Evolutionary conservation across 306 rosid genomes (phyloP).

Genomic region (Datisca glomerata): DNA sequence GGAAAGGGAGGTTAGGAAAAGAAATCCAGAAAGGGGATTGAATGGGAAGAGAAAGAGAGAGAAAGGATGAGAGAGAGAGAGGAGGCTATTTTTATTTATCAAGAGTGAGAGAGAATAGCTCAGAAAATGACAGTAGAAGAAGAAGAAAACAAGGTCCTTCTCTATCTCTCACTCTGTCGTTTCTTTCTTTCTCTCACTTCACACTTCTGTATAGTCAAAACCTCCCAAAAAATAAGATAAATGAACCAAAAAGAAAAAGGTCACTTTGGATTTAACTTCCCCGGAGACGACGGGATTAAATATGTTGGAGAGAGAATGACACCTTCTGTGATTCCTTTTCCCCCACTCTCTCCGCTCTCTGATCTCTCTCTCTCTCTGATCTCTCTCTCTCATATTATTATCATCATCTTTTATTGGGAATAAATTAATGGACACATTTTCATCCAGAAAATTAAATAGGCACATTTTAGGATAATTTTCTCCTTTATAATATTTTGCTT

Average conservation of each 20-base stretch:
- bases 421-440: too few species aligned
- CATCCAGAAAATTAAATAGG: slow-evolving; percentile 1
- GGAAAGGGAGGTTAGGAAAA: slow-evolving; percentile 10
- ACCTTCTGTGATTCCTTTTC: slow-evolving; percentile 48
- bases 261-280: slow-evolving; percentile 33
- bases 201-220: slow-evolving; percentile 41
- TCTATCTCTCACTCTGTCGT: slow-evolving; percentile 14
- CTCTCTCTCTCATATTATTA: slow-evolving; percentile 5
- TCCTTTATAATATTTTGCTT: too few species aligned
- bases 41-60: slow-evolving; percentile 8
- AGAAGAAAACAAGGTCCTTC: slow-evolving; percentile 21
- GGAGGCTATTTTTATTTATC: slow-evolving; percentile 11
- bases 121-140: slow-evolving; percentile 78
- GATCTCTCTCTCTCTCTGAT: slow-evolving; percentile 8
- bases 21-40: slow-evolving; percentile 4
- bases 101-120: slow-evolving; percentile 41
- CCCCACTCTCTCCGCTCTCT: slow-evolving; percentile 48
- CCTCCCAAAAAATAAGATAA: slow-evolving; percentile 8
- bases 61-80: slow-evolving; percentile 10
- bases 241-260: slow-evolving; percentile 19
- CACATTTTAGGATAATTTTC: too few species aligned
- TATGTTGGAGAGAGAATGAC: slow-evolving; percentile 42
- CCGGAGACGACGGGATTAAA: slow-evolving; percentile 61
- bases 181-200: slow-evolving; percentile 5
- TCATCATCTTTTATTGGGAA: background rate